Conservation (phyloP, 352 stramenopile genomes). For the Phytophthora tubulina region DNA sequence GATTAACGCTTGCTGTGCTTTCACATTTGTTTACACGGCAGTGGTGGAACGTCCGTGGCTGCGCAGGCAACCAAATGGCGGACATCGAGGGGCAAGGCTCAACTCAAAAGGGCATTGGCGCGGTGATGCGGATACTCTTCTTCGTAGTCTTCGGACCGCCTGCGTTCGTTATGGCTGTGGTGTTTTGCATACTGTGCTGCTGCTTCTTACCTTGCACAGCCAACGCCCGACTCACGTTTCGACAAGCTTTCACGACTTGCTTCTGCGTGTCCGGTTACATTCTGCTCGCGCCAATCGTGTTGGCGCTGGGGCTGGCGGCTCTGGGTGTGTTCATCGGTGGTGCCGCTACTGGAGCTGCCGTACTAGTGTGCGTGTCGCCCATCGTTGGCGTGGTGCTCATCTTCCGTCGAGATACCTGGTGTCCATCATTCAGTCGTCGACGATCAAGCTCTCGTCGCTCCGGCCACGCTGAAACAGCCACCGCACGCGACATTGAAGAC, state of each 20-base stretch:
- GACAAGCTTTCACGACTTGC: slow-evolving; percentile 70
- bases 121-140: slow-evolving; percentile 59
- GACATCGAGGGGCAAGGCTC: slow-evolving; percentile 61
- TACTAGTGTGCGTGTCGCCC: slow-evolving; percentile 43
- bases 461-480: slow-evolving; percentile 25
- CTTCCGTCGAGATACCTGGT: slow-evolving; percentile 25
- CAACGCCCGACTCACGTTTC: slow-evolving; percentile 51
- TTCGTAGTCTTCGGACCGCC: slow-evolving; percentile 75
- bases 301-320: slow-evolving; percentile 42
- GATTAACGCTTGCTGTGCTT: slow-evolving; percentile 6
- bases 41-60: slow-evolving; percentile 86
- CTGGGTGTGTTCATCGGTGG: slow-evolving; percentile 41
- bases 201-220: slow-evolving; percentile 73
- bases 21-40: slow-evolving; percentile 22
- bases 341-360: slow-evolving; percentile 32
- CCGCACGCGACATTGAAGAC: slow-evolving; percentile 37
- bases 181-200: slow-evolving; percentile 66
- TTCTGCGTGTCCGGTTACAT: slow-evolving; percentile 70
- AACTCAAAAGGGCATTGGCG: slow-evolving; percentile 47
- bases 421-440: slow-evolving; percentile 9
- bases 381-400: slow-evolving; percentile 42
- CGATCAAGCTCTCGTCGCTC: slow-evolving; percentile 25
- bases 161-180: slow-evolving; percentile 64
- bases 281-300: slow-evolving; percentile 56
- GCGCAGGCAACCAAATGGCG: slow-evolving; percentile 76